Evolutionary conservation across 2,329 filamentous ascomycete species (phyloP).

Genomic region (Geosmithia flava): DNA sequence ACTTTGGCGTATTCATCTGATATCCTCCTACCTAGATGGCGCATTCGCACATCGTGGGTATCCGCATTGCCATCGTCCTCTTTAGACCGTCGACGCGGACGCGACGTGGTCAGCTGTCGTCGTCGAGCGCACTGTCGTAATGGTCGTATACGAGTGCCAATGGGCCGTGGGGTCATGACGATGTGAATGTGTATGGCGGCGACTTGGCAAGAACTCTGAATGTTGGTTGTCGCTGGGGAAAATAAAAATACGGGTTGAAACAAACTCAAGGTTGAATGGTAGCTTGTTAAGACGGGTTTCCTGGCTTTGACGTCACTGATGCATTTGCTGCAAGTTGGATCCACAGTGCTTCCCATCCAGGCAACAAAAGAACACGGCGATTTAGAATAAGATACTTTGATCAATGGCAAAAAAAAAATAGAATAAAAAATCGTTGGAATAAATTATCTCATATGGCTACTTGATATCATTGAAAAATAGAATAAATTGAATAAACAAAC

Average conservation of each 20-base stretch:
- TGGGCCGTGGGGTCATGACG: neutral
- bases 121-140: neutral
- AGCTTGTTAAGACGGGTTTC: no score
- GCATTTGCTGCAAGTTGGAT: neutral
- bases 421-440: no score
- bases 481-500: neutral
- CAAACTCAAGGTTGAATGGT: no score
- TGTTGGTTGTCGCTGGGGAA: neutral
- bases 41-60: constrained; percentile 13
- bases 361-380: neutral
- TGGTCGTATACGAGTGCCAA: neutral
- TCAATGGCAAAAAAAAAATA: neutral
- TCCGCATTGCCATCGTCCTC: neutral
- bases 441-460: neutral
- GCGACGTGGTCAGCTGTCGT: neutral
- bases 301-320: neutral
- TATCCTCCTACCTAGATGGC: constrained; percentile 26
- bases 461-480: neutral
- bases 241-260: no score
- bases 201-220: neutral
- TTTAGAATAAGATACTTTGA: neutral
- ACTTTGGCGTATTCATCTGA: constrained; percentile 32
- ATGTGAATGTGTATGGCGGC: neutral
- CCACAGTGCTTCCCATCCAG: neutral
- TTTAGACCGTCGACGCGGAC: neutral